These are phyloP conservation scores for Penicillium diatomitis DNA, from an alignment of 495 filamentous ascomycete species.

Conservation along the genomic window DNA sequence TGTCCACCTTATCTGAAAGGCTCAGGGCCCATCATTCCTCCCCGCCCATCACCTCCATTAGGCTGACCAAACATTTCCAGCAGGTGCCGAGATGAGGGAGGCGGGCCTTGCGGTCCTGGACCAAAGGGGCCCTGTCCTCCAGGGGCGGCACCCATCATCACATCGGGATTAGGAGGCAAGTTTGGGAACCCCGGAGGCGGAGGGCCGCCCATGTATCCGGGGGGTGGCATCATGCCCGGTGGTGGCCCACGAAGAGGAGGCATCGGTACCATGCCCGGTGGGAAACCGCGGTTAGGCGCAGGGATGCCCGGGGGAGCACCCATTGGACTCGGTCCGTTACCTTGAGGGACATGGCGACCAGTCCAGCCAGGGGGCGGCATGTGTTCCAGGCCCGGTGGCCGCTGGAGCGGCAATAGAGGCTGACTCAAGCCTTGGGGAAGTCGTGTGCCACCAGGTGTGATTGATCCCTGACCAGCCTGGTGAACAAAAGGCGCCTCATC, in stretches of 20 bases:
- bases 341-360: slow-evolving; percentile 29
- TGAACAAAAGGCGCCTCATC: slow-evolving; percentile 35
- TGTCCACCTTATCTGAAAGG: slow-evolving; percentile 23
- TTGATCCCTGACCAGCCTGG: slow-evolving; percentile 28
- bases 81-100: slow-evolving; percentile 35
- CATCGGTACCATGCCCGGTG: slow-evolving; percentile 38
- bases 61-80: slow-evolving; percentile 40
- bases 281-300: slow-evolving; percentile 30
- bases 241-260: slow-evolving; percentile 32
- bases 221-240: slow-evolving; percentile 43
- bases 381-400: slow-evolving; percentile 43
- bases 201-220: slow-evolving; percentile 40
- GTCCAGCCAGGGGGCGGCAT: slow-evolving; percentile 36
- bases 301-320: slow-evolving; percentile 41
- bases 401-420: slow-evolving; percentile 33
- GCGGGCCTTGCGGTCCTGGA: slow-evolving; percentile 30
- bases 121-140: slow-evolving; percentile 30
- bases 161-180: slow-evolving; percentile 37
- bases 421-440: slow-evolving; percentile 24
- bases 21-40: slow-evolving; percentile 35
- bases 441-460: slow-evolving; percentile 30
- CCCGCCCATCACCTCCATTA: slow-evolving; percentile 26
- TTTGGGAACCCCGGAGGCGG: slow-evolving; percentile 39
- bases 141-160: slow-evolving; percentile 31
- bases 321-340: slow-evolving; percentile 30